Conservation (phyloP, 306 rosid genomes). For the Cajanus cajan region DNA sequence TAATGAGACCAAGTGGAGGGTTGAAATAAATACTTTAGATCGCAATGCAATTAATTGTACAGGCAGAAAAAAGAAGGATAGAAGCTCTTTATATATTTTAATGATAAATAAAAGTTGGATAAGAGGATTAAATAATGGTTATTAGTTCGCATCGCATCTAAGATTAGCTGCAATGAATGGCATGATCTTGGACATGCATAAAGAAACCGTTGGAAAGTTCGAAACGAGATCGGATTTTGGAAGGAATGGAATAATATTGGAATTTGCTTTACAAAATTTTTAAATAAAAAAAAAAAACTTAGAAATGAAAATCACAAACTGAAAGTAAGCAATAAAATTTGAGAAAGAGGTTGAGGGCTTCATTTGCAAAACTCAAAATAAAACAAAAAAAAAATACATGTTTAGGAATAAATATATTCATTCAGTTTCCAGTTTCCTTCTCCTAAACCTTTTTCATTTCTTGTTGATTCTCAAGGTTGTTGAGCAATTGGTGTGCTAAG, state of each 20-base stretch:
- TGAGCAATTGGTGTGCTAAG: too few relatives aligned
- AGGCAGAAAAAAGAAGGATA: neutral
- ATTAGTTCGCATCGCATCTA: neutral
- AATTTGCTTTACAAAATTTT: too few relatives aligned
- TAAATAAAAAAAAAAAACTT: too few relatives aligned
- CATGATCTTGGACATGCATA: slow-evolving; percentile 15
- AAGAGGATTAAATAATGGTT: slow-evolving; percentile 6
- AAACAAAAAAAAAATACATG: too few relatives aligned
- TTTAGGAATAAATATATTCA: too few relatives aligned
- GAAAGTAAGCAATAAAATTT: neutral
- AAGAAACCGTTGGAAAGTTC: slow-evolving; percentile 27
- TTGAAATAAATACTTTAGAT: neutral
- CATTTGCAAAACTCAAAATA: neutral
- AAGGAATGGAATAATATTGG: slow-evolving; percentile 15
- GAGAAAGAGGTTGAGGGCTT: neutral
- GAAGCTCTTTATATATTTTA: neutral
- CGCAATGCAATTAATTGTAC: neutral
- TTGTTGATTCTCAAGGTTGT: too few relatives aligned
- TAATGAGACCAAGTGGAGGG: neutral
- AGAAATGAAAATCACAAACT: neutral
- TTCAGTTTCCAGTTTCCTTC: too few relatives aligned
- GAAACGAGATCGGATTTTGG: slow-evolving; percentile 26
- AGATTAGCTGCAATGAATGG: slow-evolving; percentile 7
- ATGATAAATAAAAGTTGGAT: neutral
- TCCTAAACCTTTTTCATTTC: too few relatives aligned